A percentile compares a stretch with the other conserved stretches of the same genome.
These are phyloP conservation scores for Pisolithus orientalis DNA, from an alignment of 768 basidiomycete species.

Conservation along the genomic window DNA sequence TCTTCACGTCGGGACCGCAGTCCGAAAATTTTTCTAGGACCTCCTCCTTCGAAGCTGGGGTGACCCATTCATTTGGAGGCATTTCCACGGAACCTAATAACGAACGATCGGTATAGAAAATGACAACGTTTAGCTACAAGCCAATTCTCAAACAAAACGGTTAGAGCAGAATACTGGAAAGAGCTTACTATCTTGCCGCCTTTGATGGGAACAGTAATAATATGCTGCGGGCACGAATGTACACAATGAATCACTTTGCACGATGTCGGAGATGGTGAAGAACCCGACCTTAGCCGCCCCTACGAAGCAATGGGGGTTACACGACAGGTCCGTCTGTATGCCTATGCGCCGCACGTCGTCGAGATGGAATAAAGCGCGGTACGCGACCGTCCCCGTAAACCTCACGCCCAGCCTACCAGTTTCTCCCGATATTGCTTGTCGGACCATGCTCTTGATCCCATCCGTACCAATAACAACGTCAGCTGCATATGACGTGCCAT, in stretches of 20 bases:
- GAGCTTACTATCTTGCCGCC: constrained; percentile 33
- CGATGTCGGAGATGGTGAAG: not conserved
- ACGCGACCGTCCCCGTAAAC: constrained; percentile 44
- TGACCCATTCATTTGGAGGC: constrained; percentile 35
- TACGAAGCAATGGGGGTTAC: constrained; percentile 35
- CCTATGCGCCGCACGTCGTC: constrained; percentile 36
- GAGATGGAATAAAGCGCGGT: constrained; percentile 41
- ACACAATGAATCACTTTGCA: no score
- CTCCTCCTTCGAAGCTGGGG: constrained; percentile 34
- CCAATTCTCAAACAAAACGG: not conserved
- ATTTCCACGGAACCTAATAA: constrained; percentile 23
- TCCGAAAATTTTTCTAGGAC: constrained; percentile 37
- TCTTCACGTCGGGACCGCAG: constrained; percentile 40
- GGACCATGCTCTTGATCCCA: constrained; percentile 31
- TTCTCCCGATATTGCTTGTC: constrained; percentile 31
- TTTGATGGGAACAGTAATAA: constrained; percentile 47
- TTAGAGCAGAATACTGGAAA: not conserved
- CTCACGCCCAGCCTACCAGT: constrained; percentile 20
- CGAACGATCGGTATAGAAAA: constrained; percentile 31
- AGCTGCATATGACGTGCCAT: constrained; percentile 40
- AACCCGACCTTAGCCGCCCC: constrained; percentile 39
- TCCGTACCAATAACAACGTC: constrained; percentile 43
- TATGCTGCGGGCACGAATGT: constrained; percentile 32
- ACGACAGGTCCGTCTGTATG: constrained; percentile 33
- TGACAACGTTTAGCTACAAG: constrained; percentile 41